These are phyloP conservation scores for Botrytis galanthina DNA, from an alignment of 2,329 filamentous ascomycete genomes.

Conservation along the genomic window DNA sequence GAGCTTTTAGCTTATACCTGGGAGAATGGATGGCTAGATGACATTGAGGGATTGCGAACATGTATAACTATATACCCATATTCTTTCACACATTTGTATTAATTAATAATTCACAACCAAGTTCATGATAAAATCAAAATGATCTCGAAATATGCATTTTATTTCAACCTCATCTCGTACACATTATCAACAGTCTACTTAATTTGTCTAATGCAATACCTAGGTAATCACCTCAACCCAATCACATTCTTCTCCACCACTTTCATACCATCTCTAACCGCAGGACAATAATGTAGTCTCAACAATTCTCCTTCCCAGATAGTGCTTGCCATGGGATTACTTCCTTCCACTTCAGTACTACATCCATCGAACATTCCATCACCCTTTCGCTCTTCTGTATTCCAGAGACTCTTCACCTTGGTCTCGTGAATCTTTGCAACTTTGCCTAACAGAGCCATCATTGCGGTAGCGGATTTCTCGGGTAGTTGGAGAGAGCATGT, in stretches of 20 bases:
- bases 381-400: constrained; percentile 88
- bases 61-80: neutral
- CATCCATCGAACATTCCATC: constrained; percentile 81
- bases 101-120: neutral
- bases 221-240: constrained; percentile 31
- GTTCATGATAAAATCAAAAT: neutral
- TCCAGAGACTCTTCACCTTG: constrained; percentile 84
- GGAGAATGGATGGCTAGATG: neutral
- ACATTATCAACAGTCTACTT: neutral
- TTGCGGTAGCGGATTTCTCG: constrained; percentile 81
- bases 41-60: neutral
- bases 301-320: constrained; percentile 93
- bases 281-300: constrained; percentile 80
- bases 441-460: constrained; percentile 73
- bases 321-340: constrained; percentile 86
- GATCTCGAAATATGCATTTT: constrained; percentile 9
- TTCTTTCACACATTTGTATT: neutral
- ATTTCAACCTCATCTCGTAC: neutral
- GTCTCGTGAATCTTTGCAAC: constrained; percentile 78
- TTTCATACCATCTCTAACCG: constrained; percentile 73
- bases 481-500: constrained; percentile 79
- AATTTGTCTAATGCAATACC: neutral
- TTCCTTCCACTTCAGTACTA: constrained; percentile 72
- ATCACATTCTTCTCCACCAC: constrained; percentile 61
- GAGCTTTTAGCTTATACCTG: neutral